phyloP scores from a whole-genome alignment of 2,329 filamentous ascomycete genomes.

The Fusarium sp. region DNA sequence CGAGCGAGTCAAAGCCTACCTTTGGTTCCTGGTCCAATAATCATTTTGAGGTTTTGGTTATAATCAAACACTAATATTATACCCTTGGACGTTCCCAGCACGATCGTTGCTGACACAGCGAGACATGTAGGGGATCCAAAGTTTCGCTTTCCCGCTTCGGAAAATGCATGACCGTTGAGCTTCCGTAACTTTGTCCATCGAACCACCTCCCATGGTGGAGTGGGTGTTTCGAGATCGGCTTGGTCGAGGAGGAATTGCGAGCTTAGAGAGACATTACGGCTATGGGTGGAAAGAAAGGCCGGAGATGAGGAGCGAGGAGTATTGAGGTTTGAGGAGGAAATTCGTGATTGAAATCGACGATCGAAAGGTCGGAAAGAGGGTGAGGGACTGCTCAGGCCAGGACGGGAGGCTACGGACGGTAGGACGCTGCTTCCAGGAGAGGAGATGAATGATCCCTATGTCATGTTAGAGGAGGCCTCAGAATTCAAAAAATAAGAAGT shows the following conservation, averaged over 20 bases:
- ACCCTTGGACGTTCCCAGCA: constrained; percentile 93
- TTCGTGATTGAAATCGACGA: constrained; percentile 90
- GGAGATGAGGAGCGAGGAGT: constrained; percentile 83
- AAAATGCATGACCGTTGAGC: constrained; percentile 90
- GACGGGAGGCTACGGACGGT: constrained; percentile 77
- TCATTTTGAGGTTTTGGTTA: constrained; percentile 93
- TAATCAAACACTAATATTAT: constrained; percentile 98
- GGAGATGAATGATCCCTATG: constrained; percentile 72
- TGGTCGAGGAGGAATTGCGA: constrained; percentile 77
- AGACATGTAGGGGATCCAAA: constrained; percentile 94
- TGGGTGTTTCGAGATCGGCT: constrained; percentile 77
- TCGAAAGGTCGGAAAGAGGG: constrained; percentile 95
- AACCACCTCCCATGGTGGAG: constrained; percentile 95
- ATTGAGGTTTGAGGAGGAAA: constrained; percentile 69
- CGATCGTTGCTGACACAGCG: constrained; percentile 88
- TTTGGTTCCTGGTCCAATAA: constrained; percentile 94
- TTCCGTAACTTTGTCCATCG: constrained; percentile 95
- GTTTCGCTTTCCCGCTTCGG: constrained; percentile 90
- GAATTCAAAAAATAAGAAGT: constrained; percentile 1
- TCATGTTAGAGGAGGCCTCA: constrained; percentile 48
- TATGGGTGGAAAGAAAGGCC: constrained; percentile 82
- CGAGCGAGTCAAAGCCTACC: constrained; percentile 63
- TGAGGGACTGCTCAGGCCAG: constrained; percentile 77
- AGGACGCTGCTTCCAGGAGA: constrained; percentile 83
- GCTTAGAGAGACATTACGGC: constrained; percentile 83